phyloP scores from a whole-genome alignment of 345 rosid genomes.

The Draba incana region DNA sequence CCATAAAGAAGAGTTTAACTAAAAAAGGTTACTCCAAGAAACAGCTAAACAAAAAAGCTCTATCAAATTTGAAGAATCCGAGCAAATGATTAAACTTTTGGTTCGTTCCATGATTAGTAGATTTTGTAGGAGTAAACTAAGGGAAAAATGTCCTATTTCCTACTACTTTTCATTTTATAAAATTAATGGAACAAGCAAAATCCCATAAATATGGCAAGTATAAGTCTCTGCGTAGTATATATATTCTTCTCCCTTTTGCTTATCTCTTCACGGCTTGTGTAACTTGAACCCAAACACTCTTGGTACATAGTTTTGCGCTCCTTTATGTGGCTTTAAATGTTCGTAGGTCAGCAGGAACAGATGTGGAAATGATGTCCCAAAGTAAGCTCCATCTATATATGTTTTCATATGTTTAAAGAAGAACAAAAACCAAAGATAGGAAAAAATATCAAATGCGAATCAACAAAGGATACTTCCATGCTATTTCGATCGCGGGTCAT shows the following conservation, averaged over 20 bases:
- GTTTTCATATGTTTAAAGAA: slow-evolving; percentile 52
- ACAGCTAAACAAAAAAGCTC: slow-evolving; percentile 37
- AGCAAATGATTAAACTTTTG: neutral
- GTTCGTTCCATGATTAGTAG: no score
- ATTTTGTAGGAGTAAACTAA: no score
- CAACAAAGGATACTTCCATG: slow-evolving; percentile 83
- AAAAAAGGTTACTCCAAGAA: slow-evolving; percentile 4
- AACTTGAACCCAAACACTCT: slow-evolving; percentile 90
- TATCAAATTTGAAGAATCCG: slow-evolving; percentile 32
- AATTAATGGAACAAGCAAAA: no score
- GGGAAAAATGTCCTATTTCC: no score
- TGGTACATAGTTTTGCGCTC: slow-evolving; percentile 71
- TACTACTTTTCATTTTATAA: no score
- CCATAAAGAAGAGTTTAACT: slow-evolving; percentile 8
- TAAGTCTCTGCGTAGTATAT: no score
- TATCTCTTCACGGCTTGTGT: slow-evolving; percentile 60
- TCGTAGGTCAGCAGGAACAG: slow-evolving; percentile 73
- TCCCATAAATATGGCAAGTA: no score
- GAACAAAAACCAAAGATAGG: slow-evolving; percentile 10
- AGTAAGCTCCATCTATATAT: slow-evolving; percentile 91
- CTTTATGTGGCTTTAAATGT: slow-evolving; percentile 65
- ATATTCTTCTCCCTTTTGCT: neutral
- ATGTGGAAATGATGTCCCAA: slow-evolving; percentile 85
- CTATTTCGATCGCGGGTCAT: slow-evolving; percentile 80
- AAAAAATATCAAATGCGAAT: neutral